phyloP scores from a whole-genome alignment of 345 rosid species.

The Gossypium turneri region DNA sequence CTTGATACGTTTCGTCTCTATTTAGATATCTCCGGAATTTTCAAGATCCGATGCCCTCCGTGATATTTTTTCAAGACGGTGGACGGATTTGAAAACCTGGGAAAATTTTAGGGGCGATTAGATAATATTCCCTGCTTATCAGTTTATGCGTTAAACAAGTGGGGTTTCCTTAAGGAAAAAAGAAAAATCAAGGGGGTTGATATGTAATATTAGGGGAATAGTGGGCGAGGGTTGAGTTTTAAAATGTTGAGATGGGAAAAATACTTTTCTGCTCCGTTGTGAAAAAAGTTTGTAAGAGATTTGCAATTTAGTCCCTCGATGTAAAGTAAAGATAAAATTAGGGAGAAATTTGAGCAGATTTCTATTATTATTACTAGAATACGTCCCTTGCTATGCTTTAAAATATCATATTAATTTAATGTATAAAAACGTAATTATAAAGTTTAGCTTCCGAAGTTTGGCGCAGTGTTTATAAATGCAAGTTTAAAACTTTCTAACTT shows the following conservation, averaged over 20 bases:
- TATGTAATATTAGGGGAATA: conserved; percentile 13
- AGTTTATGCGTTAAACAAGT: background rate
- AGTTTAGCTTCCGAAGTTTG: too few species aligned
- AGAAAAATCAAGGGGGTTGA: background rate
- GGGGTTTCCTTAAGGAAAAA: background rate
- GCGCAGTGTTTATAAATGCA: too few species aligned
- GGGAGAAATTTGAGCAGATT: background rate
- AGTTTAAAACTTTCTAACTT: too few species aligned
- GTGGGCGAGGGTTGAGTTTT: background rate
- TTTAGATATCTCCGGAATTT: conserved; percentile 6
- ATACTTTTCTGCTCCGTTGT: conserved; percentile 7
- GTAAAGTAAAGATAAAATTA: background rate
- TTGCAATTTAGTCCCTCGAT: conserved; percentile 13
- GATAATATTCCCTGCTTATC: background rate
- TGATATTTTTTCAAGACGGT: conserved; percentile 15
- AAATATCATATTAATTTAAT: too few species aligned
- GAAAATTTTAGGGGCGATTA: conserved; percentile 9
- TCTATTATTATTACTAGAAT: background rate
- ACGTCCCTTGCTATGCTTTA: too few species aligned
- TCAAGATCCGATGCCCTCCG: conserved; percentile 5
- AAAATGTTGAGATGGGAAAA: background rate
- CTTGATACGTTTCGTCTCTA: conserved; percentile 7
- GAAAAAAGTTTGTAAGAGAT: conserved; percentile 3
- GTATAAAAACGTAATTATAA: background rate
- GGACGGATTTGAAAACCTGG: conserved; percentile 12